phyloP scores from a whole-genome alignment of 345 rosid genomes.

The Odontarrhena argentea region DNA sequence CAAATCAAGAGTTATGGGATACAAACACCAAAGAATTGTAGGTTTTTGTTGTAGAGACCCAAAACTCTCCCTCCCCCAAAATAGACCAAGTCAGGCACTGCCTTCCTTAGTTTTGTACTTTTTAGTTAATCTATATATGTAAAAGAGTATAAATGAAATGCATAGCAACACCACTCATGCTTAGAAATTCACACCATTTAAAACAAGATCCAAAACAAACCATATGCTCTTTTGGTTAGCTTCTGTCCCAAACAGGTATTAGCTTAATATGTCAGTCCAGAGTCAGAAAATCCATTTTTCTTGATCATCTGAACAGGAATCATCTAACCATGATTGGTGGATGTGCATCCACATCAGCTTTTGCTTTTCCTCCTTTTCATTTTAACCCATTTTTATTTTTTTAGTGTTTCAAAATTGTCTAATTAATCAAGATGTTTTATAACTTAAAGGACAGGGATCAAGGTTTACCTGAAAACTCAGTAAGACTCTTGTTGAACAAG shows the following conservation, averaged over 20 bases:
- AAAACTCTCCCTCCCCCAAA: slow-evolving; percentile 16
- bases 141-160: slow-evolving; percentile 16
- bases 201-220: slow-evolving; percentile 30
- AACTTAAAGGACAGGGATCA: slow-evolving; percentile 11
- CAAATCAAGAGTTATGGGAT: not conserved
- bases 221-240: slow-evolving; percentile 31
- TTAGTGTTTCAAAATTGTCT: slow-evolving; percentile 17
- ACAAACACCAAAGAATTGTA: slow-evolving; percentile 9
- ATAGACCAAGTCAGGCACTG: not conserved
- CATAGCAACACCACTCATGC: slow-evolving; percentile 16
- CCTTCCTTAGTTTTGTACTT: not conserved
- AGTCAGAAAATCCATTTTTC: slow-evolving; percentile 34
- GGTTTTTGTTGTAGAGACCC: slow-evolving; percentile 23
- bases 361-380: slow-evolving; percentile 38
- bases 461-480: slow-evolving; percentile 36
- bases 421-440: not conserved
- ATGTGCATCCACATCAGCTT: slow-evolving; percentile 40
- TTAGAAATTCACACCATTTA: slow-evolving; percentile 15
- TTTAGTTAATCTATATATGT: not conserved
- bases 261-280: slow-evolving; percentile 32
- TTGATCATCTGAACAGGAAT: slow-evolving; percentile 33
- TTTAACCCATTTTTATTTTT: not conserved
- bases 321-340: slow-evolving; percentile 40
- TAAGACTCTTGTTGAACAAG: slow-evolving; percentile 38
- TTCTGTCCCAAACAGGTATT: slow-evolving; percentile 26